A percentile compares a stretch with the other conserved stretches of the same genome.
Evolutionary conservation across 2,329 filamentous ascomycete species (phyloP).

Genomic region (Alternaria hordeiaustralica): DNA sequence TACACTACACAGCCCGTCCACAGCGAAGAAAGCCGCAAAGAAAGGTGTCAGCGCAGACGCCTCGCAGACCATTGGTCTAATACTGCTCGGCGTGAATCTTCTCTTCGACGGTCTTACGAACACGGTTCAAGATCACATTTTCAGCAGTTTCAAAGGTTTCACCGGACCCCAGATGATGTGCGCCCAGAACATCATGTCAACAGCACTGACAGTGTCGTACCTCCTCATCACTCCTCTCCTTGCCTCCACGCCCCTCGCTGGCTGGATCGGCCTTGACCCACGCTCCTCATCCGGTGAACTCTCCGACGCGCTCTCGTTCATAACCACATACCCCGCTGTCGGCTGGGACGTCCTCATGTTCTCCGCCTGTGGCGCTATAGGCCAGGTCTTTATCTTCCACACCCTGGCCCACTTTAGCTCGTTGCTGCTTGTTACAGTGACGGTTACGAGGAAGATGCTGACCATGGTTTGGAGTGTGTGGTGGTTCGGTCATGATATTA

Average conservation of each 20-base stretch:
- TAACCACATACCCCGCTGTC: conserved; percentile 78
- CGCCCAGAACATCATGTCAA: conserved; percentile 89
- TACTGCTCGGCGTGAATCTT: conserved; percentile 86
- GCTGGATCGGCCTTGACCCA: conserved; percentile 49
- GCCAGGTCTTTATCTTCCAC: conserved; percentile 95
- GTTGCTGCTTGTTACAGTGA: conserved; percentile 92
- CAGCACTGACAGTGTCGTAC: conserved; percentile 76
- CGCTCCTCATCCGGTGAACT: conserved; percentile 67
- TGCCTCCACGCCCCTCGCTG: conserved; percentile 62
- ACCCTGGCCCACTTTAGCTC: conserved; percentile 89
- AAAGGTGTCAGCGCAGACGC: conserved; percentile 63
- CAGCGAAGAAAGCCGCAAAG: conserved; percentile 47
- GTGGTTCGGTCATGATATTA: conserved; percentile 89
- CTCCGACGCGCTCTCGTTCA: conserved; percentile 77
- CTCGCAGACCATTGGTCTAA: conserved; percentile 77
- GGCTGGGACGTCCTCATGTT: conserved; percentile 91
- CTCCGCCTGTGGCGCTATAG: conserved; percentile 85
- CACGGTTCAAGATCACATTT: conserved; percentile 95
- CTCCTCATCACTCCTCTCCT: conserved; percentile 81
- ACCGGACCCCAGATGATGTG: conserved; percentile 99
- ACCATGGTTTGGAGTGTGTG: conserved; percentile 97
- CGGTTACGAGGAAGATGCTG: conserved; percentile 97
- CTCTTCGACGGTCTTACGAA: conserved; percentile 97
- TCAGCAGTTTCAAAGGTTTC: conserved; percentile 76
- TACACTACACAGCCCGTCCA: conserved; percentile 75